phyloP scores from a whole-genome alignment of 495 filamentous ascomycete genomes.

The Cenococcum geophilum region DNA sequence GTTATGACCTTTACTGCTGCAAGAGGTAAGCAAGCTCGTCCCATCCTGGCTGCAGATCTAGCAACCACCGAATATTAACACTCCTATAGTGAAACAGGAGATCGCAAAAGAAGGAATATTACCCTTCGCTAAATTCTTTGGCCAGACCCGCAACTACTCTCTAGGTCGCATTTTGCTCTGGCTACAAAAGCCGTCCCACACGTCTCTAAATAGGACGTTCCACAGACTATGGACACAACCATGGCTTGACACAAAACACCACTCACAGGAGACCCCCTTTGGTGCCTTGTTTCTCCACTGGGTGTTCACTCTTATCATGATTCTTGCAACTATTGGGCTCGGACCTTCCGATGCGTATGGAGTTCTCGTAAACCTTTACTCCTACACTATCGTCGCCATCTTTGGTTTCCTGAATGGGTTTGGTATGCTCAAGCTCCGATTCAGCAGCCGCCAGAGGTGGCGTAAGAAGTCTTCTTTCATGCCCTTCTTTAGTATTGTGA shows the following conservation, averaged over 20 bases:
- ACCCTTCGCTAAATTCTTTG: conserved; percentile 45
- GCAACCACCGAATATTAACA: too few relatives aligned
- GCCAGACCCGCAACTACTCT: conserved; percentile 5
- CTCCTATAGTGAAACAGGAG: conserved; percentile 51
- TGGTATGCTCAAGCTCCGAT: conserved; percentile 19
- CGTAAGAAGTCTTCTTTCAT: conserved; percentile 5
- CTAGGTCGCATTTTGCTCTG: conserved; percentile 10
- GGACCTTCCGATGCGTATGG: conserved; percentile 15
- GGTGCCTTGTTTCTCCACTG: conserved; percentile 22
- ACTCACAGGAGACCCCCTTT: conserved; percentile 14
- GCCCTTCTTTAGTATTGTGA: conserved; percentile 9
- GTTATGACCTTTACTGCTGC: conserved; percentile 49
- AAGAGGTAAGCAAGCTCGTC: conserved; percentile 11
- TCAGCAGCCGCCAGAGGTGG: conserved; percentile 5
- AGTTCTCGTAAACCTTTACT: conserved; percentile 3
- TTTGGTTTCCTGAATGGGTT: conserved; percentile 7
- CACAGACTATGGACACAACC: too few relatives aligned
- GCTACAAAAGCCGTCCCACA: conserved; percentile 1
- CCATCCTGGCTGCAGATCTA: too few relatives aligned
- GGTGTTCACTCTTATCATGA: conserved; percentile 9
- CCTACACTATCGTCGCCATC: conserved; percentile 9
- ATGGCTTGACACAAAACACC: conserved; percentile 5
- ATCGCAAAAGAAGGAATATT: conserved; percentile 50
- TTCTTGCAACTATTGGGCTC: conserved; percentile 3
- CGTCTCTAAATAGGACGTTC: too few relatives aligned